A percentile compares a stretch with the other conserved stretches of the same genome.
These are phyloP conservation scores for Tephrocybe sp. DNA, from an alignment of 768 basidiomycete species.

Conservation along the genomic window DNA sequence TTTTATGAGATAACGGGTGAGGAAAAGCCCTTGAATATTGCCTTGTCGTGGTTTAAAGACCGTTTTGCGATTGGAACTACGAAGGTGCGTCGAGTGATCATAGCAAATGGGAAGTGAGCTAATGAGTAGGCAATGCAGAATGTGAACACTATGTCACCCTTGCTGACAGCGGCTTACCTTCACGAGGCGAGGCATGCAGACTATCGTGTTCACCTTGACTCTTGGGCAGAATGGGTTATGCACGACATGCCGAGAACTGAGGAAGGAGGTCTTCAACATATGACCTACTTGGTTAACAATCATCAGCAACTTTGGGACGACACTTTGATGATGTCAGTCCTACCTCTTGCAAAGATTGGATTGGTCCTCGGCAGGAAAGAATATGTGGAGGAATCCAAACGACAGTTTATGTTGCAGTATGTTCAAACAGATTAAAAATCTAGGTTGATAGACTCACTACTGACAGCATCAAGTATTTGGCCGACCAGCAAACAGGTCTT, in stretches of 20 bases:
- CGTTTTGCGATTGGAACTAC: constrained; percentile 49
- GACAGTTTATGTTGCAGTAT: constrained; percentile 48
- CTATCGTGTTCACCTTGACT: constrained; percentile 36
- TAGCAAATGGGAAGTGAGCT: neutral
- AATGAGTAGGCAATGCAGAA: constrained; percentile 30
- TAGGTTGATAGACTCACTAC: constrained; percentile 1
- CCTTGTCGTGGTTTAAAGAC: constrained; percentile 45
- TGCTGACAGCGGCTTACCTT: constrained; percentile 43
- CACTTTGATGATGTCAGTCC: constrained; percentile 55
- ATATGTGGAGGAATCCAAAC: constrained; percentile 54
- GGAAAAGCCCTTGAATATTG: constrained; percentile 33
- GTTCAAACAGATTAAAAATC: constrained; percentile 7
- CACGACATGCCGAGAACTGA: constrained; percentile 43
- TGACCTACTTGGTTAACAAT: constrained; percentile 39
- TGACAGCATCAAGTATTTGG: constrained; percentile 40
- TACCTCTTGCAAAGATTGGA: constrained; percentile 56
- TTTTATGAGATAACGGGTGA: constrained; percentile 40
- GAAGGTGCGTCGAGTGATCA: constrained; percentile 27
- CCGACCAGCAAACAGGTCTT: constrained; percentile 39
- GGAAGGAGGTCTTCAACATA: constrained; percentile 46
- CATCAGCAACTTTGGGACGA: constrained; percentile 54
- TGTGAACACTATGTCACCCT: constrained; percentile 55
- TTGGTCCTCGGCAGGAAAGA: constrained; percentile 45
- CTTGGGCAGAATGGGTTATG: constrained; percentile 54
- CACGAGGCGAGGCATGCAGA: constrained; percentile 32